Base-by-base conservation (phyloP, 2,329 filamentous ascomycete genomes). In the Colletotrichum sp. region DNA sequence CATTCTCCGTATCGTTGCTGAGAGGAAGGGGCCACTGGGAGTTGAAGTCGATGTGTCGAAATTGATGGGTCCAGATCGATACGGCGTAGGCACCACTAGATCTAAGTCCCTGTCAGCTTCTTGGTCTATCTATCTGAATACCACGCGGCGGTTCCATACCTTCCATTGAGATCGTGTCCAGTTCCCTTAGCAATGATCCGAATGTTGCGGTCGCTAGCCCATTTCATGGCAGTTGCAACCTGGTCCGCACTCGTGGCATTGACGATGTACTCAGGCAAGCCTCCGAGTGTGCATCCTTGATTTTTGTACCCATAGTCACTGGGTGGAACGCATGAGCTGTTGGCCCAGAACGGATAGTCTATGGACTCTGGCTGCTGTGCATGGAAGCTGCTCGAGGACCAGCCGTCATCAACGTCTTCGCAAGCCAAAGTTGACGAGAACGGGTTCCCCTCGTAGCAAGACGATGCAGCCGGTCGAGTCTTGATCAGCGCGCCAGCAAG, bases 161-260 rank as follows among this genome's bases (percentile, higher is more conserved):
- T 90, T 44, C 92, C 93, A 30, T 89, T 84, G 76, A 87, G 88
- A 77, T 90, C 88, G 77, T 91, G 89, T 24, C 88, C 89, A 0
- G 89, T 91, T 81, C 90, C 89, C 70, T 86, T 86, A 64, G 90
- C 83, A 62, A 90, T 85, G 26, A 90, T 80, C 2, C 89, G 88
- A 65, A 90, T 82, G 77, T 89, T 89, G 7, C 83, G 79, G 21
- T 83, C 5, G 4, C 32, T 36, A 10, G 67, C 67, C 67, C 67
- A 69, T 28, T 18, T 59, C 52, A 69, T 39, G 3, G 67, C 67
- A 10, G 21, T 30, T 4, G 67, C 52, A 18, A 86, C 78, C 69
- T 86, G 79, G 10, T 82, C 80, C 0, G 81, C 76, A 10, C 79
- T 81, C 0, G 82, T 84, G 3, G 81, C 84, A 44, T 85, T 83